A percentile compares a stretch with the other conserved stretches of the same genome.
Conservation (phyloP, 1,284 basidiomycete genomes). For the Porphyrellus sp. region DNA sequence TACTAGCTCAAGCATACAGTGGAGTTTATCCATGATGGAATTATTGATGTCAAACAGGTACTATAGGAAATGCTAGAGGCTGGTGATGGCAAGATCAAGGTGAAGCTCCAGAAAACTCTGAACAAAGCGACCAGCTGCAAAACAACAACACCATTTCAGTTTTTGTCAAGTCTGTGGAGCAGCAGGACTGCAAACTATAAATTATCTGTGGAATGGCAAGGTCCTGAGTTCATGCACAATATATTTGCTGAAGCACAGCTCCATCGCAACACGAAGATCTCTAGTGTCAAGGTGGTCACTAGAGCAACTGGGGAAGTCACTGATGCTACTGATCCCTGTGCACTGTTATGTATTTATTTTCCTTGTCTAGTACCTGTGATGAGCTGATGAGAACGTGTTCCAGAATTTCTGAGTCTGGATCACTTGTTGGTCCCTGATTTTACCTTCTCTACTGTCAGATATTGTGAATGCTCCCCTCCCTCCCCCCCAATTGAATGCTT, state of each 20-base stretch:
- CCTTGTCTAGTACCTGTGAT: too few relatives aligned
- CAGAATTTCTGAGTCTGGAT: too few relatives aligned
- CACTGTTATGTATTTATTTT: background rate
- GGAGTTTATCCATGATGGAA: background rate
- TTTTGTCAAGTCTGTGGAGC: background rate
- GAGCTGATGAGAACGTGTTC: too few relatives aligned
- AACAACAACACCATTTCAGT: background rate
- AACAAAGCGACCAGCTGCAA: background rate
- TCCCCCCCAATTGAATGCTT: too few relatives aligned
- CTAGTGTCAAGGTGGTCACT: too few relatives aligned
- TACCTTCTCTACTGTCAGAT: too few relatives aligned
- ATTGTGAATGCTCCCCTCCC: too few relatives aligned
- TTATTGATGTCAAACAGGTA: background rate
- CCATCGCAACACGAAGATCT: background rate
- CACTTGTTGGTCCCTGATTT: too few relatives aligned
- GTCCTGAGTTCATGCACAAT: background rate
- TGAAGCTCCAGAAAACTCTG: background rate
- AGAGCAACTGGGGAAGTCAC: background rate
- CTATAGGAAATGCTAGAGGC: background rate
- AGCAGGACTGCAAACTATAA: background rate
- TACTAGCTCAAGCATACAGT: background rate
- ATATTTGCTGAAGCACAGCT: background rate
- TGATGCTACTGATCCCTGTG: background rate
- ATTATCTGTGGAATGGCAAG: background rate
- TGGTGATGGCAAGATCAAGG: background rate